phyloP scores from a whole-genome alignment of 768 basidiomycete species.

The Tulasnella sp. region DNA sequence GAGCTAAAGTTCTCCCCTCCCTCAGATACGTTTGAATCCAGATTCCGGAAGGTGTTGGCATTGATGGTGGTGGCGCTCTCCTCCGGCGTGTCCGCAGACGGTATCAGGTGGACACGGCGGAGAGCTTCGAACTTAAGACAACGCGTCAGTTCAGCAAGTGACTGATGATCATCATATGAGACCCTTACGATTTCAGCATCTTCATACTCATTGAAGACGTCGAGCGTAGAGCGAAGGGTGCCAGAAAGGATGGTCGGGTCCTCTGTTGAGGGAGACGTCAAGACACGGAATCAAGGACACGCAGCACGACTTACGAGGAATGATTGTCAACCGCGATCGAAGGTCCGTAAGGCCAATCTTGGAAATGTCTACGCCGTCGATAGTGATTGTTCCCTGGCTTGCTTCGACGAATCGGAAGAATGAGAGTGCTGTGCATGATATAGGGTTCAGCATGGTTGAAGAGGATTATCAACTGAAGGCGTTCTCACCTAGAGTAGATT shows the following conservation, averaged over 20 bases:
- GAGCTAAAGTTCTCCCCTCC: constrained; percentile 86
- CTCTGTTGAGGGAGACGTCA: constrained; percentile 53
- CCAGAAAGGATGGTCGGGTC: constrained; percentile 84
- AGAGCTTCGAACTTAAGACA: constrained; percentile 63
- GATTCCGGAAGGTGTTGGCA: constrained; percentile 60
- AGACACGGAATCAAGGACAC: background rate
- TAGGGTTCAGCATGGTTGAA: background rate
- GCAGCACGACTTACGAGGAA: constrained; percentile 55
- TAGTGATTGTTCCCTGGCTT: constrained; percentile 54
- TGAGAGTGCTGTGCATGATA: constrained; percentile 41
- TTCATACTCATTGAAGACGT: constrained; percentile 78
- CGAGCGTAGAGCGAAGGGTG: constrained; percentile 65
- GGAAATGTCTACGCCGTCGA: constrained; percentile 74
- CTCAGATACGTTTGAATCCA: constrained; percentile 66
- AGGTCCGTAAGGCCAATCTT: constrained; percentile 73
- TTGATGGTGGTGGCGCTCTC: constrained; percentile 39
- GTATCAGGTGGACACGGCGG: constrained; percentile 73
- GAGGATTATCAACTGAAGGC: background rate
- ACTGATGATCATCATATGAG: too few species aligned
- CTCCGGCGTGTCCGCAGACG: constrained; percentile 26
- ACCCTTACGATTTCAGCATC: constrained; percentile 64
- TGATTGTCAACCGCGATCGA: constrained; percentile 63
- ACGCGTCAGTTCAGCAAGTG: too few species aligned
- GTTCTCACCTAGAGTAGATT: constrained; percentile 46
- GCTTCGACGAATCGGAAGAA: constrained; percentile 91